phyloP scores from a whole-genome alignment of 2,329 filamentous ascomycete species.

The Aureobasidium sp. region DNA sequence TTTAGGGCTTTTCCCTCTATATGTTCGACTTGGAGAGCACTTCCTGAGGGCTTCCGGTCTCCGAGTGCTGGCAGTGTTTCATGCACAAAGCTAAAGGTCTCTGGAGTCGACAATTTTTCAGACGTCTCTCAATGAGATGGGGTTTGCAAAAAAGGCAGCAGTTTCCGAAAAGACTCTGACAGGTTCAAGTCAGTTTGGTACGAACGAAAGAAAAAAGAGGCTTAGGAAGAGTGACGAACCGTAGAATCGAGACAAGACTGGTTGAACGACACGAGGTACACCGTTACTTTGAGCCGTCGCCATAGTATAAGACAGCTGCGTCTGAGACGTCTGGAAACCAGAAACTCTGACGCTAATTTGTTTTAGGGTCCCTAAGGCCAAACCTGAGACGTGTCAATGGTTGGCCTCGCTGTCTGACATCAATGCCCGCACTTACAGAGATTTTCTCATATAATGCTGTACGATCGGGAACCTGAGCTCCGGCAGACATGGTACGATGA shows the following conservation, averaged over 20 bases:
- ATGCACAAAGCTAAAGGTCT: neutral
- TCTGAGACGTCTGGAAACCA: neutral
- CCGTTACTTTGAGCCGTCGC: neutral
- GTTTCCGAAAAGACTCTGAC: neutral
- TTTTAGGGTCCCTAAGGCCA: constrained; percentile 6
- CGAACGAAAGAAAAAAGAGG: neutral
- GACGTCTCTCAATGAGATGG: neutral
- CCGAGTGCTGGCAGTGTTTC: neutral
- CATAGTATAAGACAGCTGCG: constrained; percentile 7
- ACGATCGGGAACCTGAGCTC: neutral
- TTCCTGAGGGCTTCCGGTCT: neutral
- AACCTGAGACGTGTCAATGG: constrained; percentile 11
- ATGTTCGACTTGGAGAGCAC: neutral
- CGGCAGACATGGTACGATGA: neutral
- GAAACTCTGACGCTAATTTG: constrained; percentile 7
- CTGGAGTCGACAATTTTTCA: neutral
- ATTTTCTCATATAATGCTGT: neutral
- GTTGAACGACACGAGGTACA: neutral
- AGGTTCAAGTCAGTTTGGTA: neutral
- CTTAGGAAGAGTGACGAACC: neutral
- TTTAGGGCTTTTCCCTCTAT: neutral
- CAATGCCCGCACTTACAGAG: neutral
- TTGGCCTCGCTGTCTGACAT: constrained; percentile 1
- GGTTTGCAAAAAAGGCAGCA: neutral
- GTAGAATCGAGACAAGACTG: neutral